Evolutionary conservation across 345 rosid genomes (phyloP).

Genomic region (Moringa oleifera): DNA sequence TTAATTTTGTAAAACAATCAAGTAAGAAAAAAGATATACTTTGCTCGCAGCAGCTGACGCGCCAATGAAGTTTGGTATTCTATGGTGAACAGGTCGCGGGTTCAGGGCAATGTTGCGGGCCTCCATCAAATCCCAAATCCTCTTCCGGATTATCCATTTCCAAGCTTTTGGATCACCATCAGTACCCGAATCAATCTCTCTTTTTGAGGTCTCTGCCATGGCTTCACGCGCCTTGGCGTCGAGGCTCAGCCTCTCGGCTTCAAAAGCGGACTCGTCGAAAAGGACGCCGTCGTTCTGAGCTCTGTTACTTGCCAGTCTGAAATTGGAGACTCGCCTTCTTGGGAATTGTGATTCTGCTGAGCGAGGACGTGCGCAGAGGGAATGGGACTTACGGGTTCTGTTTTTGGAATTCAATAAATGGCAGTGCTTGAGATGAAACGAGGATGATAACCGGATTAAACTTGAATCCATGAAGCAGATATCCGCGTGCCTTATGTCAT

Average conservation of each 20-base stretch:
- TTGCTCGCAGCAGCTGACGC: conserved; percentile 64
- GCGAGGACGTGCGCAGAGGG: neutral
- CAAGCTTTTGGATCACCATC: conserved; percentile 67
- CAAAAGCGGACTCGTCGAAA: conserved; percentile 56
- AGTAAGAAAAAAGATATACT: conserved; percentile 20
- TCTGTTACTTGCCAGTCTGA: conserved; percentile 19
- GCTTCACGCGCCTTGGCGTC: conserved; percentile 60
- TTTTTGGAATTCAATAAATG: conserved; percentile 3
- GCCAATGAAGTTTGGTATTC: conserved; percentile 90
- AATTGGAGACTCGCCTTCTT: conserved; percentile 15
- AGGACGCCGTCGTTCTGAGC: conserved; percentile 15
- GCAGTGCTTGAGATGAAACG: conserved; percentile 16
- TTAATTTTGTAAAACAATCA: too few species aligned
- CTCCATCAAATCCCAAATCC: conserved; percentile 89
- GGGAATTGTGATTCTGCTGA: conserved; percentile 5
- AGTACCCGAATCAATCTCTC: conserved; percentile 28
- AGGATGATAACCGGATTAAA: conserved; percentile 38
- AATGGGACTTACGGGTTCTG: neutral
- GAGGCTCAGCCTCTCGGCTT: conserved; percentile 54
- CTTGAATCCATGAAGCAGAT: conserved; percentile 20
- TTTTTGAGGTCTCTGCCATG: conserved; percentile 59
- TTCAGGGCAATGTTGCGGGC: conserved; percentile 57
- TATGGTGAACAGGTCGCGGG: conserved; percentile 88
- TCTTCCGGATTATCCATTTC: conserved; percentile 84
- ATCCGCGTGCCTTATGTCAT: neutral